A percentile compares a stretch with the other conserved stretches of the same genome.
Evolutionary conservation across 768 basidiomycete species (phyloP).

Genomic region (Kwoniella heveanensis): DNA sequence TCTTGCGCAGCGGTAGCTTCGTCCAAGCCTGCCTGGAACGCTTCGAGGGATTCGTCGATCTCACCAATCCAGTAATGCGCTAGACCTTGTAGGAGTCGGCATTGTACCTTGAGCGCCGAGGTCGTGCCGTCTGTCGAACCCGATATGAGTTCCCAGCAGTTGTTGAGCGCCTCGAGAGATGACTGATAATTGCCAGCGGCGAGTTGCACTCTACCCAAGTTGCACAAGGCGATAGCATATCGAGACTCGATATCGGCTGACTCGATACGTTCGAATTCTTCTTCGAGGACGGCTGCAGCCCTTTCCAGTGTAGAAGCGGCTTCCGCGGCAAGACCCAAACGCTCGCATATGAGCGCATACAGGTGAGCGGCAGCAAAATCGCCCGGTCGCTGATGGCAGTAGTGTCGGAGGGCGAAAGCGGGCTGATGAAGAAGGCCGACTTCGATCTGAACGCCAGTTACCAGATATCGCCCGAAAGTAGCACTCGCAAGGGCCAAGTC

Average conservation of each 20-base stretch:
- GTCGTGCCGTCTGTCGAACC: conserved; percentile 54
- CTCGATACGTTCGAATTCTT: conserved; percentile 83
- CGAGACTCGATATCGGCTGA: conserved; percentile 73
- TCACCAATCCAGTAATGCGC: conserved; percentile 69
- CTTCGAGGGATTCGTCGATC: conserved; percentile 65
- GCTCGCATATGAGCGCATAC: conserved; percentile 80
- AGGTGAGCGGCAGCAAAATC: conserved; percentile 81
- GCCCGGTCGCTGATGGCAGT: conserved; percentile 66
- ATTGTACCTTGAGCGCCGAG: conserved; percentile 53
- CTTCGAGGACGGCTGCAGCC: conserved; percentile 76
- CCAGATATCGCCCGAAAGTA: conserved; percentile 60
- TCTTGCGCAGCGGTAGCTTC: conserved; percentile 49
- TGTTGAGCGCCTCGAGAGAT: conserved; percentile 71
- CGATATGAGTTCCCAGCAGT: conserved; percentile 68
- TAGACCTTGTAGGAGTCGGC: conserved; percentile 67
- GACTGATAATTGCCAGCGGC: conserved; percentile 64
- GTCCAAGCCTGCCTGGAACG: conserved; percentile 70
- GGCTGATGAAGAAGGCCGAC: conserved; percentile 67
- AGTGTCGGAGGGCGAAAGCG: conserved; percentile 79
- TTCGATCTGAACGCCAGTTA: conserved; percentile 21
- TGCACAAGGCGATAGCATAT: conserved; percentile 79
- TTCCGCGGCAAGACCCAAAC: conserved; percentile 69
- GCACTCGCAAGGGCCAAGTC: conserved; percentile 74
- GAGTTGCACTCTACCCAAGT: conserved; percentile 76
- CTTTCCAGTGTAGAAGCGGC: conserved; percentile 64